Base-by-base conservation (phyloP, 176 grass and related monocot species). In the Oryza rufipogon region DNA sequence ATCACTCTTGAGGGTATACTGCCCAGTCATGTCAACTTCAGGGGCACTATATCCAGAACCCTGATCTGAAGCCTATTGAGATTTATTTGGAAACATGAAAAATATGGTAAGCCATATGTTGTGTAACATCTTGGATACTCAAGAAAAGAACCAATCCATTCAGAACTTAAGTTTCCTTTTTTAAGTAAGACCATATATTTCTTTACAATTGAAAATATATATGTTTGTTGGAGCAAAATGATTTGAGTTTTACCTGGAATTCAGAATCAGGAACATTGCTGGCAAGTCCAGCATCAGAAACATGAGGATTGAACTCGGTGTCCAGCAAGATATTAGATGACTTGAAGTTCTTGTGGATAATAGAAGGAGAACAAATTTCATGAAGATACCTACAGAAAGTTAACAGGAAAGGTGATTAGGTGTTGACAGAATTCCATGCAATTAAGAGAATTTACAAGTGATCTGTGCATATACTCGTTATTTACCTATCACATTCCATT, bases 341-440 rank as follows among this genome's bases (percentile, higher is more conserved):
- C 71, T 97, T 97, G 72, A 97, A 92, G 78, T 92, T 97, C 84
- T 91, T 94, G 88, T 97, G 92, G 65, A 92, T 85, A 64, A 97
- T 74, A 74, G 95, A 94, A 32, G 95, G 95, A 72, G 92, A 94
- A 73, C 92, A 97, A 69, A 91, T 89, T 81, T 97, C 95, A 85
- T 97, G 95, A 68, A 97, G 87, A 74, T 94, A 89, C 84, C 95
- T 97, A 76, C 22, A 75, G 6, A 56, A 75, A 79, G 22, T 66
- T 2, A 28, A 72, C 6, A 34, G 33, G 30, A 72, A 88, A 34
- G 48, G 71, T 46, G 30, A 65, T 80, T 41, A 91, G 30, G 28
- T 69, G 10, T 14, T 46, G 14, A 44, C 5, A 39, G 30, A 41
- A 39, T 71, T 68, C 33, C 63, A 70, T 45, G 17, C 17, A 60